Conservation (phyloP, 768 basidiomycete species). For the Asterophora lycoperdoides region DNA sequence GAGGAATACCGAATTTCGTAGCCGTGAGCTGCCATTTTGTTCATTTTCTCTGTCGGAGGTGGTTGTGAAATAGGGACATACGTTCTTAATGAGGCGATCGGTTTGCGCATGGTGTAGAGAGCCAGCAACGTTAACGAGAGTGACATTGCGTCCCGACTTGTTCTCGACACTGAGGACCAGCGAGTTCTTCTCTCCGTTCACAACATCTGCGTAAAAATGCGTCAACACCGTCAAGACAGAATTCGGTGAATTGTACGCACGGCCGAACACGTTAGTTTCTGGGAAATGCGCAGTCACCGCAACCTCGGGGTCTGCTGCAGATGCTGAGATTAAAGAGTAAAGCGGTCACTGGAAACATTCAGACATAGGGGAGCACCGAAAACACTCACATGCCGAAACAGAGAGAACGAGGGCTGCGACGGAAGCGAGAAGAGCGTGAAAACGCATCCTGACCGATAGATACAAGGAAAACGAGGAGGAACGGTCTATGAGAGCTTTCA, state of each 20-base stretch:
- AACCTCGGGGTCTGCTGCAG: slow-evolving; percentile 47
- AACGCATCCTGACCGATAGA: slow-evolving; percentile 16
- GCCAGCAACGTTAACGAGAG: slow-evolving; percentile 59
- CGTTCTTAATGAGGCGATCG: slow-evolving; percentile 67
- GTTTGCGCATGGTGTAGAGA: slow-evolving; percentile 65
- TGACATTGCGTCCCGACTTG: slow-evolving; percentile 68
- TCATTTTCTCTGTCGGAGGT: slow-evolving; percentile 3
- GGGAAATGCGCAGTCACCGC: slow-evolving; percentile 54
- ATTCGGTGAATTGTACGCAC: slow-evolving; percentile 38
- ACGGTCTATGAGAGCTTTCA: background rate
- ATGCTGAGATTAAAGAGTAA: slow-evolving; percentile 15
- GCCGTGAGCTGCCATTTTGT: slow-evolving; percentile 48
- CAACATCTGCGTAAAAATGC: slow-evolving; percentile 50
- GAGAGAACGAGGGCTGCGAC: slow-evolving; percentile 14
- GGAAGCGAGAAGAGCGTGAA: slow-evolving; percentile 11
- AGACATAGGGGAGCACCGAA: slow-evolving; percentile 5
- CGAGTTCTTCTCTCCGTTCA: slow-evolving; percentile 79
- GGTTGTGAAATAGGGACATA: slow-evolving; percentile 26
- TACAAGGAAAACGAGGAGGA: background rate
- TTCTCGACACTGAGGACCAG: slow-evolving; percentile 68
- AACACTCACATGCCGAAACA: slow-evolving; percentile 19
- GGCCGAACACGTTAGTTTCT: slow-evolving; percentile 71
- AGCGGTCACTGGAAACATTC: background rate
- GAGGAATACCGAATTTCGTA: slow-evolving; percentile 45
- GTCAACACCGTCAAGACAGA: background rate